phyloP scores from a whole-genome alignment of 2,329 filamentous ascomycete species.

The Botrytis medusae region DNA sequence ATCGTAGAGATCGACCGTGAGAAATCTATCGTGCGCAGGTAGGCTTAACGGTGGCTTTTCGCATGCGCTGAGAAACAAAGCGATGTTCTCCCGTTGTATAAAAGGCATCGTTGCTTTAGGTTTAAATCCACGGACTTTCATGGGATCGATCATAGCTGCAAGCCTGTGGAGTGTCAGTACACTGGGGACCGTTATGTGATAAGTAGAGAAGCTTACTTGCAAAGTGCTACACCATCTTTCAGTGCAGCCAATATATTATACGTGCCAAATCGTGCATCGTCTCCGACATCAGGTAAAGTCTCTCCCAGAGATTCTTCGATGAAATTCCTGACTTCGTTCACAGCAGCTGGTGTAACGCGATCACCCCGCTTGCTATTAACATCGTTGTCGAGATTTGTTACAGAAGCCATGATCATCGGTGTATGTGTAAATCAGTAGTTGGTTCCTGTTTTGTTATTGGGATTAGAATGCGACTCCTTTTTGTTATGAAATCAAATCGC shows the following conservation, averaged over 20 bases:
- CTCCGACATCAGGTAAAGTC: slow-evolving; percentile 61
- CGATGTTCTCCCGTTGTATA: slow-evolving; percentile 99
- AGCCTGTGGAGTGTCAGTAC: slow-evolving; percentile 51
- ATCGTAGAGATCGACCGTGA: slow-evolving; percentile 96
- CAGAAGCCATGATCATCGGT: slow-evolving; percentile 72
- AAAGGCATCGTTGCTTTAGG: slow-evolving; percentile 86
- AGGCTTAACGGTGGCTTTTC: slow-evolving; percentile 82
- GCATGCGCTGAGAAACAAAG: slow-evolving; percentile 88
- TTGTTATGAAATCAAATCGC: slow-evolving; percentile 18
- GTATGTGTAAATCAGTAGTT: no score
- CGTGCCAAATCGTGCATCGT: slow-evolving; percentile 19
- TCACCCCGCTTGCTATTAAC: slow-evolving; percentile 89
- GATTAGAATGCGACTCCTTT: slow-evolving; percentile 17
- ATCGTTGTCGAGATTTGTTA: slow-evolving; percentile 91
- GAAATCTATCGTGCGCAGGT: slow-evolving; percentile 90
- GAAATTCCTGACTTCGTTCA: slow-evolving; percentile 81
- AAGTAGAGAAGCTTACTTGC: slow-evolving; percentile 64
- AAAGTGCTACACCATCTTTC: slow-evolving; percentile 88
- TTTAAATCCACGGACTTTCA: slow-evolving; percentile 85
- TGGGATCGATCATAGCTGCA: slow-evolving; percentile 74
- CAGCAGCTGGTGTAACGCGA: slow-evolving; percentile 88
- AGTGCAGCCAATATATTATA: slow-evolving; percentile 74
- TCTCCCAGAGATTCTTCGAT: slow-evolving; percentile 80
- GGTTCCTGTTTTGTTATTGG: background rate
- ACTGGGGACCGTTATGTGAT: background rate